phyloP scores from a whole-genome alignment of 306 rosid species.

The Casuarina cunninghamiana region DNA sequence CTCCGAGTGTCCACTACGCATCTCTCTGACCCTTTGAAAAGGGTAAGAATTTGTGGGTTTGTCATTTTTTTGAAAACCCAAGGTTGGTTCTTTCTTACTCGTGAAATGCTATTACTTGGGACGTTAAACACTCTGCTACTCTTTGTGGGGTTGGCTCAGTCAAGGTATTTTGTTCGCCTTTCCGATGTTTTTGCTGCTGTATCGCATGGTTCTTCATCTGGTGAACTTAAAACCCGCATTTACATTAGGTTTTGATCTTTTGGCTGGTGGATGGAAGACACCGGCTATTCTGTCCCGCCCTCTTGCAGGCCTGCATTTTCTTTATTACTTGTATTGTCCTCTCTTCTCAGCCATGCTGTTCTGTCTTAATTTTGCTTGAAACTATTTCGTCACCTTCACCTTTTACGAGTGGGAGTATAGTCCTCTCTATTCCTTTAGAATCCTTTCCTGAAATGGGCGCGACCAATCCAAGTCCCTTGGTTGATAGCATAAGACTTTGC shows the following conservation, averaged over 20 bases:
- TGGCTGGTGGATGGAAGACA: neutral
- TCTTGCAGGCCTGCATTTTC: neutral
- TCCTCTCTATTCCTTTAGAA: neutral
- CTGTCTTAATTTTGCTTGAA: neutral
- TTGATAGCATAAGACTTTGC: too few species aligned
- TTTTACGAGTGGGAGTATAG: neutral
- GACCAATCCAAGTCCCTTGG: neutral
- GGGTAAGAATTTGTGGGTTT: slow-evolving; percentile 26
- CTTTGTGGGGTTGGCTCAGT: neutral
- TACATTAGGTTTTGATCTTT: neutral
- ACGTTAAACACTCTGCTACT: neutral
- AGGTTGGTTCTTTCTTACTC: neutral
- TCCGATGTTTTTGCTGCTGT: neutral
- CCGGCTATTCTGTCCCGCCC: neutral
- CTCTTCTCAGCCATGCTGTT: neutral
- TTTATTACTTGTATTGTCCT: neutral
- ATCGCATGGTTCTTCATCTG: neutral
- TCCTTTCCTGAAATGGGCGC: neutral
- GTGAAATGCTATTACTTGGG: neutral
- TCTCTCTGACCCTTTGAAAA: slow-evolving; percentile 57
- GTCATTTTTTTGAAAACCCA: neutral
- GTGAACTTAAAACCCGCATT: neutral
- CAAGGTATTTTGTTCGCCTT: neutral
- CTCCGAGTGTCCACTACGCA: slow-evolving; percentile 70
- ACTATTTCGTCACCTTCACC: neutral